phyloP scores from a whole-genome alignment of 108 stramenopile genomes.

The Nitzschia sp. region DNA sequence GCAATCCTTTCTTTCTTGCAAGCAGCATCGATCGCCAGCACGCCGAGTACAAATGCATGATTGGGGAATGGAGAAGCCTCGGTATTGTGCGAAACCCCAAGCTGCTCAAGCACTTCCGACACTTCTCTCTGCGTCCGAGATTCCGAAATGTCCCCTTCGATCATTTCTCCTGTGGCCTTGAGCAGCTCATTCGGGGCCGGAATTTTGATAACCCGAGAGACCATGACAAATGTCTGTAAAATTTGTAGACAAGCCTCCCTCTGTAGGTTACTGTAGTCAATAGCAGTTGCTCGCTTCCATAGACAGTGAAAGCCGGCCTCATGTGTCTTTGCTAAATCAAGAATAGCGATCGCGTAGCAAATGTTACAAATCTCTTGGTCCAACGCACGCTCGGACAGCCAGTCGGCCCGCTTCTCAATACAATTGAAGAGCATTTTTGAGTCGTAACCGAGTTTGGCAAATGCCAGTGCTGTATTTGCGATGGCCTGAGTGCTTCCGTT shows the following conservation, averaged over 20 bases:
- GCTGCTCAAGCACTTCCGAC: background rate
- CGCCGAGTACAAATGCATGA: background rate
- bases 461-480: background rate
- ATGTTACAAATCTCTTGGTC: background rate
- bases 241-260: background rate
- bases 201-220: background rate
- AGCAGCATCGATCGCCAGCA: slow-evolving; percentile 30
- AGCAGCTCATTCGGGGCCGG: background rate
- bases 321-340: background rate
- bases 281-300: background rate
- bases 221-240: background rate
- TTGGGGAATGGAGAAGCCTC: slow-evolving; percentile 8
- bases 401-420: background rate
- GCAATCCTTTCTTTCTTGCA: slow-evolving; percentile 1
- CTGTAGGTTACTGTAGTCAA: background rate
- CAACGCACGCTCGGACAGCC: background rate
- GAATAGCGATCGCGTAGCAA: background rate
- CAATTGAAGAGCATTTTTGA: background rate
- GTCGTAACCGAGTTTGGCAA: background rate
- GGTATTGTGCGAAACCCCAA: background rate
- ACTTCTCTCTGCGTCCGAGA: slow-evolving; percentile 1
- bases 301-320: background rate
- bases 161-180: background rate
- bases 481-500: slow-evolving; percentile 14
- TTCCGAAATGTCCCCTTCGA: background rate